Conservation (phyloP, 352 stramenopile genomes). For the Globisporangium solare region DNA sequence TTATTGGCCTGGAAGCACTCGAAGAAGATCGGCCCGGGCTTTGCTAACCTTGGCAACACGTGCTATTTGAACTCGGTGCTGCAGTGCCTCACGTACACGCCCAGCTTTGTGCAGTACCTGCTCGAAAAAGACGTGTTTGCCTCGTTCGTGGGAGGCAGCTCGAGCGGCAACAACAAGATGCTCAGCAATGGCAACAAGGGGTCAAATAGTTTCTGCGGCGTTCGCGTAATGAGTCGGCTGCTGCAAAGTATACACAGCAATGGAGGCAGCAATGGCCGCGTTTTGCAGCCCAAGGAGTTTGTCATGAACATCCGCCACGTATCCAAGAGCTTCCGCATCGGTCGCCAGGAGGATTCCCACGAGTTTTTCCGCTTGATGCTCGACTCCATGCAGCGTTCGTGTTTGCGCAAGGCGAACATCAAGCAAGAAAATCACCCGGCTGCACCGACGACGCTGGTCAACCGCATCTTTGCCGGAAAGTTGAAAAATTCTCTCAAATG, state of each 20-base stretch:
- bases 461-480: conserved; percentile 83
- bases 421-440: conserved; percentile 57
- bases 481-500: conserved; percentile 84
- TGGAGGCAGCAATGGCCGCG: conserved; percentile 20
- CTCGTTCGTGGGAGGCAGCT: conserved; percentile 21
- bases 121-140: conserved; percentile 56
- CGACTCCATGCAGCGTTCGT: conserved; percentile 81
- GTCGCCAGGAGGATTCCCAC: conserved; percentile 89
- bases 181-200: conserved; percentile 2
- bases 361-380: conserved; percentile 89
- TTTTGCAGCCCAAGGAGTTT: conserved; percentile 75
- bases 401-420: conserved; percentile 63
- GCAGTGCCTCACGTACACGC: conserved; percentile 85
- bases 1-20: conserved; percentile 57
- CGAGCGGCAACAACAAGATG: conserved; percentile 16
- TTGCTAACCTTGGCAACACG: conserved; percentile 93
- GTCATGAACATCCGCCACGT: conserved; percentile 85
- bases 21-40: conserved; percentile 73
- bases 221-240: conserved; percentile 62
- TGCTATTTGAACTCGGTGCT: conserved; percentile 94
- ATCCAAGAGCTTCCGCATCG: conserved; percentile 84
- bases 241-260: conserved; percentile 55
- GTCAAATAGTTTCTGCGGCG: conserved; percentile 37
- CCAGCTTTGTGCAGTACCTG: conserved; percentile 84
- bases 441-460: conserved; percentile 72